Percentiles rank a stretch among this genome's conserved stretches.
These are phyloP conservation scores for Calonectria leucothoes DNA, from an alignment of 2,329 filamentous ascomycete genomes.

Conservation along the genomic window DNA sequence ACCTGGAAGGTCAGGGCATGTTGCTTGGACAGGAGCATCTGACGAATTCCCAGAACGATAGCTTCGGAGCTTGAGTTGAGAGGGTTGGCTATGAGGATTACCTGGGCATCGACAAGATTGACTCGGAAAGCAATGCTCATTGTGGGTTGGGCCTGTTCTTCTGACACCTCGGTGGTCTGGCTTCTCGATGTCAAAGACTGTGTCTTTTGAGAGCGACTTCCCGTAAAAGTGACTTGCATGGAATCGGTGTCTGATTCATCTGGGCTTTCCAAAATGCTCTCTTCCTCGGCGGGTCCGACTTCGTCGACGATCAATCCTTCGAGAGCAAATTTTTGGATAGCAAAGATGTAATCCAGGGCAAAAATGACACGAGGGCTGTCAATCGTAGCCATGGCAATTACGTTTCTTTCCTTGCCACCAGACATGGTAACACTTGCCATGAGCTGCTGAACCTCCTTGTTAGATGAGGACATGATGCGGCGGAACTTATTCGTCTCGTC, in stretches of 20 bases:
- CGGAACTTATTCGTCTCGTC: constrained; percentile 94
- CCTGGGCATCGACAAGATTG: constrained; percentile 95
- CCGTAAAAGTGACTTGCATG: constrained; percentile 59
- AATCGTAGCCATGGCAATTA: constrained; percentile 92
- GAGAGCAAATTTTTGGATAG: constrained; percentile 85
- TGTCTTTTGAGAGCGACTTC: constrained; percentile 47
- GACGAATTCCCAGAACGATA: constrained; percentile 93
- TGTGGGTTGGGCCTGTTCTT: constrained; percentile 42
- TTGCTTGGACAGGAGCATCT: constrained; percentile 92
- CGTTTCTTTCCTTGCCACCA: constrained; percentile 80
- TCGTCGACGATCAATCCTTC: constrained; percentile 75
- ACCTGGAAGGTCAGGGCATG: constrained; percentile 94
- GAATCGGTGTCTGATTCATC: constrained; percentile 72
- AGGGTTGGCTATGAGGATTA: constrained; percentile 96
- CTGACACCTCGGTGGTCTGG: constrained; percentile 30
- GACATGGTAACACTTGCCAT: constrained; percentile 98
- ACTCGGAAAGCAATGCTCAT: constrained; percentile 89
- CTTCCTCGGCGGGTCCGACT: constrained; percentile 60
- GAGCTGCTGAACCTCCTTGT: constrained; percentile 95
- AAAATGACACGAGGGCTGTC: constrained; percentile 97
- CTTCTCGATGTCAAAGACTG: constrained; percentile 42
- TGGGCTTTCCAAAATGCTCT: constrained; percentile 66
- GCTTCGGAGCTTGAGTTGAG: constrained; percentile 91
- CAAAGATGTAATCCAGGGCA: constrained; percentile 94
- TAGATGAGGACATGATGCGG: constrained; percentile 97